Base-by-base conservation (phyloP, 192 early-diverging fungal genomes). In the Polychytrium aggregatum region DNA sequence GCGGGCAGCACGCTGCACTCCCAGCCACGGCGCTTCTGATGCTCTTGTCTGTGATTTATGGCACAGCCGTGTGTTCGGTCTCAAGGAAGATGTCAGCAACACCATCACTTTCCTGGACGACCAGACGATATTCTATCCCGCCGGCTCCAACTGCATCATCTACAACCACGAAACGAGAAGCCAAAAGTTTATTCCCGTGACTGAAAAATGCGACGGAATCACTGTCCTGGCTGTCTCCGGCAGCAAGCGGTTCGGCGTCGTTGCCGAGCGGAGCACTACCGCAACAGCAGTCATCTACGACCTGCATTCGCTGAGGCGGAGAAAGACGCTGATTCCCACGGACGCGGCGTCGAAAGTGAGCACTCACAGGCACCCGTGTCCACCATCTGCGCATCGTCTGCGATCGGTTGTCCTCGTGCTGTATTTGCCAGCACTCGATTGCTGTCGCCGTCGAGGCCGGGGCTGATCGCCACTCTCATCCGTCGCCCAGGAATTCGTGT, bases 11-110 rank as follows among this genome's bases (percentile, higher is more conserved):
- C 46, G 20, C 7, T 29, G 16, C 50, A 39, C n/a, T 38, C 28
- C 7, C 37, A 30, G 38, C 50, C 5, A 14, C 27, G 10, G 17
- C 14, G 2, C 22, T 29, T 41, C 42, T 16, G 16, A 13, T 44
- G 13, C n/a, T 30, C 38, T 28, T n/a, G 25, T 2, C 29, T n/a
- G 7, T n/a, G 29, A 8, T 11, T 44, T 25, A 0, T 8, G 13
- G 13, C 27, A 33, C 47, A 79, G 76, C 30, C 70, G 72, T 51
- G 74, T 70, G 3, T 80, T 79, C 44, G 78, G 78, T 6, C 61
- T 78, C 11, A 70, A 69, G 48, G 60, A 57, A 36, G 65, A 68
- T 35, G 64, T 69, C 26, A 62, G 58, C 24, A 50, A 56, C 44
- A 60, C 55, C 42, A 41, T 80, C 17, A 46, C 55, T 38, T 80